phyloP scores from a whole-genome alignment of 305 asterid genomes.

The Nicotiana rustica region DNA sequence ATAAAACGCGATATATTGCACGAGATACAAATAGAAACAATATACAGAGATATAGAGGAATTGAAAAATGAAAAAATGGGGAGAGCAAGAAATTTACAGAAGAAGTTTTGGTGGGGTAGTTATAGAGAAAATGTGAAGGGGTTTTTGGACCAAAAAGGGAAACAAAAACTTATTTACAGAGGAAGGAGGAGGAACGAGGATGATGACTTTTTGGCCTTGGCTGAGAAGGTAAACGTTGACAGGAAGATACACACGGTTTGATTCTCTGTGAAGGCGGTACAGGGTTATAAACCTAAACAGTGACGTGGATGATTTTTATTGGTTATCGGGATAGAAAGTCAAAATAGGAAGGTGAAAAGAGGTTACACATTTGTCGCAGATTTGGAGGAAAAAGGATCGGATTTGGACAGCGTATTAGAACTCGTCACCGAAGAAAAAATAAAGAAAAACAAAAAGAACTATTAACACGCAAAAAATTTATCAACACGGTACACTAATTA shows the following conservation, averaged over 20 bases:
- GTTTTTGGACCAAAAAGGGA: not conserved
- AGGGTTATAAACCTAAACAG: not conserved
- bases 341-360: slow-evolving; percentile 6
- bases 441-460: not conserved
- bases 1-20: not conserved
- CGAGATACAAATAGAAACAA: not conserved
- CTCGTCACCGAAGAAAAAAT: not conserved
- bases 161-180: not conserved
- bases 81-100: not conserved
- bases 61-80: not conserved
- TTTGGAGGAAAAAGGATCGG: not conserved
- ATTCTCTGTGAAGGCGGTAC: not conserved
- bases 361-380: not conserved
- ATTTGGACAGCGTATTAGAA: not conserved
- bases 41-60: not conserved
- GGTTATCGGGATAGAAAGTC: not conserved
- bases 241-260: not conserved
- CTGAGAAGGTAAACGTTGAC: slow-evolving; percentile 14
- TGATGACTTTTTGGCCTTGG: slow-evolving; percentile 1
- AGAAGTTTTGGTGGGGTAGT: not conserved
- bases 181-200: not conserved
- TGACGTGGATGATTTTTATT: not conserved
- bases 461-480: not conserved
- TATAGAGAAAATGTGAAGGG: slow-evolving; percentile 1
- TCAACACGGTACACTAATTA: too few relatives aligned